Evolutionary conservation across 2,329 filamentous ascomycete species (phyloP), one percentile per base, ranked within the genome.

Genomic region (Ophiocordyceps robertsii): DNA sequence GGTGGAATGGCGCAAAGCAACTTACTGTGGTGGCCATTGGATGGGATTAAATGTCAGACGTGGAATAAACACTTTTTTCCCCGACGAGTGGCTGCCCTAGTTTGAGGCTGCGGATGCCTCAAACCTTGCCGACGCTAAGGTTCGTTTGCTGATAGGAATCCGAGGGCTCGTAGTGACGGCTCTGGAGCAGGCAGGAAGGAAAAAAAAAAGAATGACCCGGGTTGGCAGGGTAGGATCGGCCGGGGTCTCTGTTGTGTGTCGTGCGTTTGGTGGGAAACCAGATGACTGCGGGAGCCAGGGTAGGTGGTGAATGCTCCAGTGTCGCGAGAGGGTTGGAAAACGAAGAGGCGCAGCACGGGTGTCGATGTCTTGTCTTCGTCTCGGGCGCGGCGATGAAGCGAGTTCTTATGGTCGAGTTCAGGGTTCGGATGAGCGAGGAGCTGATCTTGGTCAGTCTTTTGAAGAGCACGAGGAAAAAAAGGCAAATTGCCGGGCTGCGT

Each of bases 21-120:
- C 63, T 62, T 49, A 68, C 64, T 43, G 58, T 45, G 46, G 56
- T 61, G 29, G 61, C 54, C 60, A 67, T 64, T 42, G 30, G 17
- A n/a, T 6, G 31, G 31, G 16, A 9, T 19, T 6, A 27, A 27
- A 27, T 17, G 30, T 27, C 37, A 29, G 42, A 21, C 16, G 12
- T 39, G 5, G n/a, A 14, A 12, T 21, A 33, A 19, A 14, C 17
- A 31, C 14, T 16, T 17, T 17, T 36, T 17, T 36, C 17, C 19
- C 33, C 4, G 33, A 14, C 14, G 6, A 14, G 33, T 36, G 33
- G 7, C 33, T 36, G 33, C 33, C 33, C 33, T 14, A 16, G 16
- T 33, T 44, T 33, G 39, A 35, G 29, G 29, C 29, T 37, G 38
- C 31, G 21, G 17, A 24, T 29, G 39, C 38, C n/a, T 16, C 17